Conservation (phyloP, 768 basidiomycete species). For the Rhizopogon salebrosus region DNA sequence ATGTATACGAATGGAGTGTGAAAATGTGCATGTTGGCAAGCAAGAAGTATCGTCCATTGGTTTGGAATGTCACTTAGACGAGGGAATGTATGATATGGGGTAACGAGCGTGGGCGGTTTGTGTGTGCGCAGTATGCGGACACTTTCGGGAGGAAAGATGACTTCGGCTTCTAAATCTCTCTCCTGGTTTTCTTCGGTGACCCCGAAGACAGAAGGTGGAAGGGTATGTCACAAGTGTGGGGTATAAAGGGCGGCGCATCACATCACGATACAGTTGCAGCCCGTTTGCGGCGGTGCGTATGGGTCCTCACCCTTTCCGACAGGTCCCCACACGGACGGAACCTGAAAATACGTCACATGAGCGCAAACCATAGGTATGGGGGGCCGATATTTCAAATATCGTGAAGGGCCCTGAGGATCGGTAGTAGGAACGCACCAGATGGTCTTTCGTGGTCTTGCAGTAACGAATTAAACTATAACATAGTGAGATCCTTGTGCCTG, state of each 20-base stretch:
- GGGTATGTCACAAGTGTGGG: slow-evolving; percentile 29
- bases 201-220: slow-evolving; percentile 3
- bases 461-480: slow-evolving; percentile 77
- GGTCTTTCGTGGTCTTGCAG: slow-evolving; percentile 91
- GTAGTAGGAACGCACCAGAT: slow-evolving; percentile 53
- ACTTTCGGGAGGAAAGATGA: neutral
- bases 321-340: slow-evolving; percentile 93
- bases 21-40: slow-evolving; percentile 7
- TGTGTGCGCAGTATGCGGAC: slow-evolving; percentile 17
- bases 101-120: slow-evolving; percentile 22
- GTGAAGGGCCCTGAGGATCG: neutral
- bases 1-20: slow-evolving; percentile 16
- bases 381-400: neutral
- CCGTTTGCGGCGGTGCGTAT: slow-evolving; percentile 76
- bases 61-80: slow-evolving; percentile 16
- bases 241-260: slow-evolving; percentile 35
- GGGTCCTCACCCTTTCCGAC: slow-evolving; percentile 88
- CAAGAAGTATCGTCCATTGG: slow-evolving; percentile 21
- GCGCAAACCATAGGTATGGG: neutral
- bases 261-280: slow-evolving; percentile 72
- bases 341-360: slow-evolving; percentile 34
- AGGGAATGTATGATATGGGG: slow-evolving; percentile 19
- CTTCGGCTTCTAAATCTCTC: neutral
- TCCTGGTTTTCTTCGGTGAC: neutral
- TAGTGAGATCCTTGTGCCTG: neutral